Evolutionary conservation across 1,284 basidiomycete species (phyloP), one percentile per base, ranked within the genome.

Genomic region (Apiotrichum porosum): DNA sequence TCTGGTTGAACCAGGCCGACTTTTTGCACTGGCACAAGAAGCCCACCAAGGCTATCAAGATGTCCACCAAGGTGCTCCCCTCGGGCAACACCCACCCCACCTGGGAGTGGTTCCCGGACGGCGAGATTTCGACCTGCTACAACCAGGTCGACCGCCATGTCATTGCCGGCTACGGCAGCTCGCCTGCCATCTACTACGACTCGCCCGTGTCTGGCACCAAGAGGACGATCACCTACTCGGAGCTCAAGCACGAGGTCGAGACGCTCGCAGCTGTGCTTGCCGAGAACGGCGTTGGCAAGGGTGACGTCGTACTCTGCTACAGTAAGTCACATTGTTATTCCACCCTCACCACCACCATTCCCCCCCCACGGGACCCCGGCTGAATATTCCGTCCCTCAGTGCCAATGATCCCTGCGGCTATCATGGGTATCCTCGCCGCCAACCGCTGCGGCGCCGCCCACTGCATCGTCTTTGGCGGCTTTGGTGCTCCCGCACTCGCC

Each of bases 381-480:
- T n/a, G n/a, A n/a, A n/a, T n/a, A n/a, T n/a, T n/a, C n/a, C n/a
- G n/a, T n/a, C n/a, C n/a, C 24, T 8, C 34, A 53, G 49, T 55
- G 41, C 54, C 54, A 28, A 89, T 47, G 88, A 88, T 36, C 84
- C 91, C 33, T 12, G 54, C 54, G 9, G 54, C 54, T 9, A 34
- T 51, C n/a, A 41, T 44, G 5, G 50, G 47, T 21, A 89, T 97
- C 80, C 84, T 97, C 44, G 92, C 92, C 13, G 92, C 89, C 69
- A 91, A 92, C 13, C 86, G 92, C 60, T 86, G 97, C 61, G 93
- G 92, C 34, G 92, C 93, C 17, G 78, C 95, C 44, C 93, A 97
- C 77, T 92, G 89, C n/a, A 91, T 95, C 65, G 84, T 97, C 52
- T 97, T 97, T 61, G 92, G 93, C 39, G 92, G 93, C n/a, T 97